Conservation (phyloP, 768 basidiomycete species). For the Rubroboletus satanas region DNA sequence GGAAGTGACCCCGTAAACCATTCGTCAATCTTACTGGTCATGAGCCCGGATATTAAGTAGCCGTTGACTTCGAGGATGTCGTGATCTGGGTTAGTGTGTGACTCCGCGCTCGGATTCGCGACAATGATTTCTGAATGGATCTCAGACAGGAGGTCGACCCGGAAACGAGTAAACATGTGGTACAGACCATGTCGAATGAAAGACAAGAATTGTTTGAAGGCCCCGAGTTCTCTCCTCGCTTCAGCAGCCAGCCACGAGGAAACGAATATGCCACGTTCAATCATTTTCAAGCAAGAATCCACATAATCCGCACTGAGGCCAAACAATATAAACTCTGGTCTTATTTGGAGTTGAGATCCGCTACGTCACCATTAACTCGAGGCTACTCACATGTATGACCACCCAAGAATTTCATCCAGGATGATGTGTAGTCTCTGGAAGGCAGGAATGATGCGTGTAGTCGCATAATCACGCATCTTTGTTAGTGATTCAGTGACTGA, state of each 20-base stretch:
- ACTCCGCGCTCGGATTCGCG: slow-evolving; percentile 51
- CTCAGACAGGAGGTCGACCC: slow-evolving; percentile 14
- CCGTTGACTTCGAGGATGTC: slow-evolving; percentile 79
- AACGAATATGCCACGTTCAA: slow-evolving; percentile 56
- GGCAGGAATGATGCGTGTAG: slow-evolving; percentile 66
- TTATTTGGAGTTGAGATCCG: slow-evolving; percentile 28
- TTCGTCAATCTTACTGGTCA: slow-evolving; percentile 64
- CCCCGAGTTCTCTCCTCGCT: slow-evolving; percentile 62
- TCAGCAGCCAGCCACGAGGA: slow-evolving; percentile 65
- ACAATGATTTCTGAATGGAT: slow-evolving; percentile 43
- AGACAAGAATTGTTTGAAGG: slow-evolving; percentile 74
- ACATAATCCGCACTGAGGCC: slow-evolving; percentile 50
- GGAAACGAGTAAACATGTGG: slow-evolving; percentile 5
- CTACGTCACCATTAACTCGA: slow-evolving; percentile 9
- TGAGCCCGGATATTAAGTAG: slow-evolving; percentile 70
- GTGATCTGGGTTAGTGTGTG: slow-evolving; percentile 46
- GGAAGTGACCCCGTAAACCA: slow-evolving; percentile 68
- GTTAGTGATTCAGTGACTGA: slow-evolving; percentile 65
- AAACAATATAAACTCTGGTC: slow-evolving; percentile 56
- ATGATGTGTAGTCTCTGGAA: slow-evolving; percentile 74
- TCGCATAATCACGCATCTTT: slow-evolving; percentile 70
- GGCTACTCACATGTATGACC: slow-evolving; percentile 62
- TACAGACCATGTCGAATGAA: slow-evolving; percentile 72
- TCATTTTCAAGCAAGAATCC: slow-evolving; percentile 48
- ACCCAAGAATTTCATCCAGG: slow-evolving; percentile 74